Base-by-base conservation (phyloP, 2,329 filamentous ascomycete species). In the Botryotinia convoluta region DNA sequence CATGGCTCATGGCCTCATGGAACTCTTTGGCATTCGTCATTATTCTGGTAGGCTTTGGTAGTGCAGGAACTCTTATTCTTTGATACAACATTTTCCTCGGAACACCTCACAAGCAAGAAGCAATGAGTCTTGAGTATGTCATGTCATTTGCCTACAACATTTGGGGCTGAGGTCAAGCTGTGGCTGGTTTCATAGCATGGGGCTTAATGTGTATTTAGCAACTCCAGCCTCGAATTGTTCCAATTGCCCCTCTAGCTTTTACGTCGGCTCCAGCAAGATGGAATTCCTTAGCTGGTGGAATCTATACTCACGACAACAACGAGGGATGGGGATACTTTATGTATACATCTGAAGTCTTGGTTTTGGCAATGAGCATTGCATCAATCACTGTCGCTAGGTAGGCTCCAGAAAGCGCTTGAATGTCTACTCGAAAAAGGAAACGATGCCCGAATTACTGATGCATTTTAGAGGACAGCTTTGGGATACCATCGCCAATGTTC, bases 1-100 rank as follows among this genome's bases (percentile, higher is more conserved):
- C 86, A 75, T 94, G 90, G 90, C 2, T 91, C 86, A 75, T 94
- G 90, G 90, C 20, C 45, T 48, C 44, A 22, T 51, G 48, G 48
- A 82, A 86, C 2, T 86, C 87, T 0, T 84, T 93, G 20, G 90
- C 88, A 0, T 81, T 91, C 35, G 92, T 93, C 78, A 86, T 91
- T 44, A 87, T 86, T 20, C 80, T 93, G 61, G 83, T 88, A 45
- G 87, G 89, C 4, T 92, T 93, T 75, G 91, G 90, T 2, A 87
- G 84, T 1, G 90, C 90, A 20, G 90, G 86, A 5, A 91, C 90
- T 76, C 81, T 92, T 32, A 87, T 92, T 61, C 76, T 82, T 82
- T 69, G 82, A 80, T 73, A 81, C 4, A 14, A 26, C 22, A 26
- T 10, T 12, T n/a, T 51, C 9, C 48, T 14, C 48, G 9, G 12